Evolutionary conservation across 192 early-diverging fungal species (phyloP), one percentile per base, ranked within the genome.

Genomic region (Chytriomyces hyalinus): DNA sequence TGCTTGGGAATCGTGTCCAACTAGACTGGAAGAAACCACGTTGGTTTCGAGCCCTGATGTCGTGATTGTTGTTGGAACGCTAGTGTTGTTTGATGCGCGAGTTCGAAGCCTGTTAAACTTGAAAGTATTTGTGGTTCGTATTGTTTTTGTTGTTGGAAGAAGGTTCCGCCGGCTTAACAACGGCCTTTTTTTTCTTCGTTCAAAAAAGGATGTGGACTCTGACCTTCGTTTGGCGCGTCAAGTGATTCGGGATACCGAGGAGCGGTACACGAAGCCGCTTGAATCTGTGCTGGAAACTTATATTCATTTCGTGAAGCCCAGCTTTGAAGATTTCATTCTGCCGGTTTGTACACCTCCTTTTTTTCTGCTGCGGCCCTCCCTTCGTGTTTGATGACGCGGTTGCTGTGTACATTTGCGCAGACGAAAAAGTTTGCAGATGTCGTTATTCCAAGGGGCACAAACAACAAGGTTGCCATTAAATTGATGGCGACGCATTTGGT

Each of bases 241-340:
- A 78, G 81, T 87, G 22, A 49, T 84, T 20, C 75, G 82, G 6
- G 82, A 81, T 65, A 87, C 83, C 20, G 81, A 81, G 46, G 73
- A 76, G 24, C 63, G 82, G 22, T 78, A 79, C 66, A 26, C 61
- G 22, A 81, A 76, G 61, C 50, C 60, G 26, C 76, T 94, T 49
- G 88, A 88, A 17, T 65, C 80, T 24, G 86, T 94, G 26, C 76
- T 97, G 44, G 87, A 87, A 28, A 78, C 86, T 50, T 97, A 95
- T 71, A 77, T 94, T 47, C 85, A 84, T 28, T 90, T 91, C 66
- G 92, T 93, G 36, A 97, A 97, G 84, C 94, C 94, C 5, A 84
- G 88, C 68, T 95, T 94, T 78, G 95, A 97, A 71, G 93, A 97
- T 70, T 97, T 94, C 80, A 89, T 97, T 62, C 84, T 88, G 67